phyloP scores from a whole-genome alignment of 2,329 filamentous ascomycete species.

The Amphichorda felina region DNA sequence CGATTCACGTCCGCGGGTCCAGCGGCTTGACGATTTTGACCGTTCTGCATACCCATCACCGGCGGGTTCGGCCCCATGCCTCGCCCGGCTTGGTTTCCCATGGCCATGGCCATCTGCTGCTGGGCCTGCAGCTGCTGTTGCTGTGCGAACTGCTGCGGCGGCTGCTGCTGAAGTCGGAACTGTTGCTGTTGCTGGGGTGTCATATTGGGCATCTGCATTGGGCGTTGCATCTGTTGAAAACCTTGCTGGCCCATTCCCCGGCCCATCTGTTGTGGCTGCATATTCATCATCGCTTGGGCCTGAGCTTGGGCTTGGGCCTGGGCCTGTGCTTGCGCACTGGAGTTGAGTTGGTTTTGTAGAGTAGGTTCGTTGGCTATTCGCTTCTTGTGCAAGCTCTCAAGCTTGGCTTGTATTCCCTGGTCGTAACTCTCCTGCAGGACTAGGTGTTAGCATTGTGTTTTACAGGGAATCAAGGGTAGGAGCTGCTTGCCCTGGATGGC shows the following conservation, averaged over 20 bases:
- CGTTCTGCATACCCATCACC: constrained; percentile 23
- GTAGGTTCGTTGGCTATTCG: constrained; percentile 37
- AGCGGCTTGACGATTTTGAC: constrained; percentile 16
- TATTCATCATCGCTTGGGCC: constrained; percentile 36
- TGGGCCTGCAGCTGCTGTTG: constrained; percentile 45
- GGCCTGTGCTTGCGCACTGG: constrained; percentile 24
- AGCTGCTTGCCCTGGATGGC: constrained; percentile 30
- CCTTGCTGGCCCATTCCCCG: constrained; percentile 38
- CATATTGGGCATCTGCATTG: constrained; percentile 41
- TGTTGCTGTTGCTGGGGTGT: constrained; percentile 29
- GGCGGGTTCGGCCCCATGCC: constrained; percentile 29
- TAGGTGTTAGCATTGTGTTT: not conserved
- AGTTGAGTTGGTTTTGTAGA: constrained; percentile 37
- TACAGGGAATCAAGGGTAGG: constrained; percentile 4
- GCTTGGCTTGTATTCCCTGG: constrained; percentile 29
- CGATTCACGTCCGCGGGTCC: constrained; percentile 23
- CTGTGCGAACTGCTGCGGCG: constrained; percentile 25
- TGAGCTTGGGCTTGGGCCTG: constrained; percentile 26
- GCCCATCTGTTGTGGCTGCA: constrained; percentile 31
- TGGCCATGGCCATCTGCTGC: constrained; percentile 28
- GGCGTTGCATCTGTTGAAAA: constrained; percentile 47
- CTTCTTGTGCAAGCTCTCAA: constrained; percentile 35
- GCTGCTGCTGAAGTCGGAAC: constrained; percentile 11
- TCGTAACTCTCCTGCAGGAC: constrained; percentile 35
- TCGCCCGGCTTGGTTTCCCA: constrained; percentile 22